Evolutionary conservation across 306 rosid species (phyloP), one percentile per base, ranked within the genome.

Genomic region (Acacia acuminata): DNA sequence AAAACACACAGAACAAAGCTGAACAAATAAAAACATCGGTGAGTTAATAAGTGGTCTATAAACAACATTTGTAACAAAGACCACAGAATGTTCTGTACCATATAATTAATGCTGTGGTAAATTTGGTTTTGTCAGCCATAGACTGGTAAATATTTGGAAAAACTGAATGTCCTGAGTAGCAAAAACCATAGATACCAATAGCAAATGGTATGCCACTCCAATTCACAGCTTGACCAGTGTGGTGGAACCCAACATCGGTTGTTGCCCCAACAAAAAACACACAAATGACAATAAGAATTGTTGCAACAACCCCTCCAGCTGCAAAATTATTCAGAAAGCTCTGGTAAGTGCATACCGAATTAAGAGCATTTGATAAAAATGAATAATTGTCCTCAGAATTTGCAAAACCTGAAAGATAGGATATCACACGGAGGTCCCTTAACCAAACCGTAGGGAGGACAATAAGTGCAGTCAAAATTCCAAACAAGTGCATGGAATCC

Each of bases 91-190:
- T 11, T 51, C 32, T 56, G 71, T 77, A 72, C 61, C 82, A 73
- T 79, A 82, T 84, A 20, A 79, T 69, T 7, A 91, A 11, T 27
- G 97, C 97, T 53, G 74, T 78, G 77, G 79, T 89, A 83, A 92
- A 94, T 83, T 91, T 78, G 80, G 74, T 86, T 83, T 91, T 94
- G 82, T 90, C 83, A 22, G 92, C 94, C 97, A 94, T 94, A 10
- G 97, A 94, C 56, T 93, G 97, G 81, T 93, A 94, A 75, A 94
- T 87, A 82, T 94, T 94, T 47, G 97, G 98, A 71, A 94, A 93
- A 56, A 93, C 94, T 44, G 97, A 89, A 90, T 93, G 97, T 42
- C 97, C 98, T 13, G 98, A 90, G 76, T 82, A 93, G 91, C 97
- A 91, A 86, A 94, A 94, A 2, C 98, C 97, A 43, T 87, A 89